Conservation (phyloP, 2,329 filamentous ascomycete genomes). For the Phialophora expanda region DNA sequence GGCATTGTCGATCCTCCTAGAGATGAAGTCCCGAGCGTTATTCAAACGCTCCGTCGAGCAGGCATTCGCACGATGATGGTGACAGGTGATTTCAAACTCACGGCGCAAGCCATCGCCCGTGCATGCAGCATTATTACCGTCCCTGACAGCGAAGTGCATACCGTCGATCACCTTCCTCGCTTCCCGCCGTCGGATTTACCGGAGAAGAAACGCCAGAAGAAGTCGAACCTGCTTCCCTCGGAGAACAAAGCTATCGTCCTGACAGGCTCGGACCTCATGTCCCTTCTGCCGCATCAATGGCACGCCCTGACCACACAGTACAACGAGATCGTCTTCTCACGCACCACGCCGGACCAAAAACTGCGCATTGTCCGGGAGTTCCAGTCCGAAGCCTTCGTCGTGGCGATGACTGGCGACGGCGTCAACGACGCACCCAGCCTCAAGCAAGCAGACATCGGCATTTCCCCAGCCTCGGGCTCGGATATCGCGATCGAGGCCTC, state of each 20-base stretch:
- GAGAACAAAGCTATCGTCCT: conserved; percentile 63
- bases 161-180: conserved; percentile 59
- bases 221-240: conserved; percentile 21
- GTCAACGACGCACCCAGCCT: conserved; percentile 61
- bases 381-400: conserved; percentile 63
- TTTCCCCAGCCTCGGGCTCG: conserved; percentile 63
- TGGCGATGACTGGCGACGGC: conserved; percentile 59
- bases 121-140: conserved; percentile 72
- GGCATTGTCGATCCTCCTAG: conserved; percentile 66
- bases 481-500: conserved; percentile 68
- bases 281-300: conserved; percentile 72
- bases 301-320: conserved; percentile 64
- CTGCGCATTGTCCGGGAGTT: conserved; percentile 78
- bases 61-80: conserved; percentile 82
- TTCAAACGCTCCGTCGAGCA: conserved; percentile 68
- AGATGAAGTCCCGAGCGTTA: conserved; percentile 63
- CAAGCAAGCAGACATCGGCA: conserved; percentile 64
- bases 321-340: conserved; percentile 75
- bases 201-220: conserved; percentile 13
- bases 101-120: conserved; percentile 72
- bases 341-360: conserved; percentile 79
- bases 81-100: conserved; percentile 77
- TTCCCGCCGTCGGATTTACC: conserved; percentile 30
- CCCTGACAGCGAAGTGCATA: conserved; percentile 54
- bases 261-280: conserved; percentile 68